phyloP scores from a whole-genome alignment of 2,329 filamentous ascomycete genomes.

The Westerdykella ornata region DNA sequence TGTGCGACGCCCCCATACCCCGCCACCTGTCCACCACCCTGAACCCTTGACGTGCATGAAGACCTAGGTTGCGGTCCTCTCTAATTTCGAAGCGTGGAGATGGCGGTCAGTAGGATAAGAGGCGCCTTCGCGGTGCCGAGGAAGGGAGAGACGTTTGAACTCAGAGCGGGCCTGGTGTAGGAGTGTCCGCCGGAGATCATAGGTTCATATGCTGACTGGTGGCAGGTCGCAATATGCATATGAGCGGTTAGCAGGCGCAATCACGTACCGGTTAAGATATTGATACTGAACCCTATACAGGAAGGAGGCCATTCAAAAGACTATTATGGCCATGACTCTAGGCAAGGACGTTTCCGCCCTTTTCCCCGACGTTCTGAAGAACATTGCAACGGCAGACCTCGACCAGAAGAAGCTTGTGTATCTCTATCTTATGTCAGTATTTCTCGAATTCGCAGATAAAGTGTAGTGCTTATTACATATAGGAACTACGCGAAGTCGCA shows the following conservation, averaged over 20 bases:
- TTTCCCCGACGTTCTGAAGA: slow-evolving; percentile 97
- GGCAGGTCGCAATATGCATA: slow-evolving; percentile 92
- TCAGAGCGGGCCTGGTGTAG: slow-evolving; percentile 81
- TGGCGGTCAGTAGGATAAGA: slow-evolving; percentile 95
- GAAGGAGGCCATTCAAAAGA: slow-evolving; percentile 98
- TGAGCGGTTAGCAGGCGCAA: slow-evolving; percentile 56
- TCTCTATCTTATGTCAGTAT: slow-evolving; percentile 79
- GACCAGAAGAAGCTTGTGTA: slow-evolving; percentile 99
- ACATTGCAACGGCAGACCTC: slow-evolving; percentile 88
- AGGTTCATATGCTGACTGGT: slow-evolving; percentile 30
- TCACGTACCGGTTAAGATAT: not conserved
- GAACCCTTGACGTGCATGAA: slow-evolving; percentile 24
- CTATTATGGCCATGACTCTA: slow-evolving; percentile 99
- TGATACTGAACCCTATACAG: slow-evolving; percentile 42
- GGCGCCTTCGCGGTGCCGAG: slow-evolving; percentile 87
- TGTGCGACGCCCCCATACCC: too few species aligned
- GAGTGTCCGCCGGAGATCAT: slow-evolving; percentile 7
- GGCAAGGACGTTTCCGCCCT: slow-evolving; percentile 97
- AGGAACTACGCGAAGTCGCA: slow-evolving; percentile 99
- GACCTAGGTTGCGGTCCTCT: slow-evolving; percentile 29
- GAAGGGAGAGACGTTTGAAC: slow-evolving; percentile 97
- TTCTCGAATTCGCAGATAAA: slow-evolving; percentile 21
- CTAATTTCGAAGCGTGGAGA: slow-evolving; percentile 40
- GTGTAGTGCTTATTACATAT: slow-evolving; percentile 7
- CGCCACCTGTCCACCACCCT: slow-evolving; percentile 2